These are phyloP conservation scores for Mycena floridula DNA, from an alignment of 768 basidiomycete species.

Conservation along the genomic window DNA sequence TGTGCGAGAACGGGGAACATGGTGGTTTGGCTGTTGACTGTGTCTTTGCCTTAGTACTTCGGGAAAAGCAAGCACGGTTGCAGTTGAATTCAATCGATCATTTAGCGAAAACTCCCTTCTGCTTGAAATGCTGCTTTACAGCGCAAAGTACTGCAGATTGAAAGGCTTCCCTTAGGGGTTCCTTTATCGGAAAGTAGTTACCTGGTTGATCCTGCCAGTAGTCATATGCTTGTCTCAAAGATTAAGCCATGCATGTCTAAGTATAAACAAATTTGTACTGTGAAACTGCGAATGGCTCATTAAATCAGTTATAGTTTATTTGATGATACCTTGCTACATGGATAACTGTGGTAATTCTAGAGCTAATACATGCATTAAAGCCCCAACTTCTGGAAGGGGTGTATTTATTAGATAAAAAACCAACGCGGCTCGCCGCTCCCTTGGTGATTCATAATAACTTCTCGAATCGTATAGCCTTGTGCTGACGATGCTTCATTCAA, in stretches of 20 bases:
- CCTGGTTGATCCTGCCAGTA: conserved; percentile 84
- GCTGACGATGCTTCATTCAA: conserved; percentile 64
- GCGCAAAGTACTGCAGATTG: no score
- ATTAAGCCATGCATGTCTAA: conserved; percentile 82
- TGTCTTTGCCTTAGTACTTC: no score
- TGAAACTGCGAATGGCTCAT: conserved; percentile 81
- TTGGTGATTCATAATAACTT: conserved; percentile 77
- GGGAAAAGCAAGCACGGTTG: no score
- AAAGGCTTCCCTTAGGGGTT: no score
- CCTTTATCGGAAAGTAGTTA: conserved; percentile 59
- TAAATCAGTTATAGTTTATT: conserved; percentile 82
- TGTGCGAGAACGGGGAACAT: no score
- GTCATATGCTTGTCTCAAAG: conserved; percentile 82
- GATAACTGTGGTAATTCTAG: conserved; percentile 79
- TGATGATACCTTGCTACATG: conserved; percentile 72
- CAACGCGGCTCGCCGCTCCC: conserved; percentile 54
- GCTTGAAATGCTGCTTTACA: no score
- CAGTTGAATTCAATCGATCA: no score
- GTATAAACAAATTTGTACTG: conserved; percentile 68
- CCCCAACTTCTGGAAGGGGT: conserved; percentile 67
- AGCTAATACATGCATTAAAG: conserved; percentile 70
- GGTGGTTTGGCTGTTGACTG: no score
- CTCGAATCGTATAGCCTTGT: conserved; percentile 68
- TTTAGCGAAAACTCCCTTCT: no score
- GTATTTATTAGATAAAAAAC: conserved; percentile 69